Conservation (phyloP, 2,329 filamentous ascomycete genomes). For the Colletotrichum orchidophilum region DNA sequence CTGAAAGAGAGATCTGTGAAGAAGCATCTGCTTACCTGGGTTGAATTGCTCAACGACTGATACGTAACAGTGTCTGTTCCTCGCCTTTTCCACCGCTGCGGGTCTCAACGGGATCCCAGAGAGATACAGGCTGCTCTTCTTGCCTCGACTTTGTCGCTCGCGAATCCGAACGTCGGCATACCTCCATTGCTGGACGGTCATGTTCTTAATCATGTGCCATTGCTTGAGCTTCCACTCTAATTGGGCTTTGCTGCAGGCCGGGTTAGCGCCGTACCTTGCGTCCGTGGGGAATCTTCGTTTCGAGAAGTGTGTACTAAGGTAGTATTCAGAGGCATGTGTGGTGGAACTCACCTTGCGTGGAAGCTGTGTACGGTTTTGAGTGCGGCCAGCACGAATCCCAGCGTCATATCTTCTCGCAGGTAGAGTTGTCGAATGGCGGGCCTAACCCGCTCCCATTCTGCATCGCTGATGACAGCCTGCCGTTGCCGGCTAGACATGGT, state of each 20-base stretch:
- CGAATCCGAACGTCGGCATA: not conserved
- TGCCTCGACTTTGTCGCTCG: not conserved
- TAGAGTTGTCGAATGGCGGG: not conserved
- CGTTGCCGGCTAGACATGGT: not conserved
- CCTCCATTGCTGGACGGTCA: not conserved
- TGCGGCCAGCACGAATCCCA: not conserved
- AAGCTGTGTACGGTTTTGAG: not conserved
- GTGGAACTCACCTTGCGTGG: not conserved
- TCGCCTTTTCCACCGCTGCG: not conserved
- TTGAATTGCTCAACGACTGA: not conserved
- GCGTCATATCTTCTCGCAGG: not conserved
- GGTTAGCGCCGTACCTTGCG: too few relatives aligned
- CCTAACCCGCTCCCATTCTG: not conserved
- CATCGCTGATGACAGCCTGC: not conserved
- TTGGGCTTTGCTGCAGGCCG: not conserved
- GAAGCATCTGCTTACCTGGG: not conserved
- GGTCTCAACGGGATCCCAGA: not conserved
- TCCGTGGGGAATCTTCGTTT: too few relatives aligned
- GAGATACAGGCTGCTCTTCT: conserved; percentile 1
- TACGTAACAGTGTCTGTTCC: not conserved
- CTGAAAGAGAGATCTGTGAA: rapidly evolving
- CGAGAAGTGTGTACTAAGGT: too few relatives aligned
- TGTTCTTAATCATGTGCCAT: conserved; percentile 11
- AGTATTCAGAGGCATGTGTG: too few relatives aligned
- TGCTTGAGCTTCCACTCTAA: conserved; percentile 3